phyloP scores from a whole-genome alignment of 139 green algal species.

The Haematococcus sp. region DNA sequence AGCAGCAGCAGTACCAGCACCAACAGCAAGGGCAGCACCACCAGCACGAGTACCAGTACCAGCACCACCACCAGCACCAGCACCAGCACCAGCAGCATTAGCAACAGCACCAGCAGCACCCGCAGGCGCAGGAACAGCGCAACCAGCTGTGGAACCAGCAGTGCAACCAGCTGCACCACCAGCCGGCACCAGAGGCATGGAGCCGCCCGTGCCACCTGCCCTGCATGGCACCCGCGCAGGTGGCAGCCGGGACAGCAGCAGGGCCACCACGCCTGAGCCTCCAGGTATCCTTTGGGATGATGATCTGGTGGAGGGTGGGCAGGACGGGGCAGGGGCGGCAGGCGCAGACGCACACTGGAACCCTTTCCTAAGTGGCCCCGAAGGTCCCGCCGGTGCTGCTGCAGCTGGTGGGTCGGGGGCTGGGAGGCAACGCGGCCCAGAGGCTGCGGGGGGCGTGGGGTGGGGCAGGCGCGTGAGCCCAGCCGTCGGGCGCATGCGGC shows the following conservation, averaged over 20 bases:
- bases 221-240: no score
- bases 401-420: neutral
- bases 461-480: neutral
- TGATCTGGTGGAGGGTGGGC: no score
- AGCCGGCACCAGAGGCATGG: neutral
- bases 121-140: no score
- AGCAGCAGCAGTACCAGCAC: no score
- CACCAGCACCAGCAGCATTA: neutral
- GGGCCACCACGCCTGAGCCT: no score
- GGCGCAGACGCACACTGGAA: no score
- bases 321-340: no score
- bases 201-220: neutral
- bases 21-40: neutral
- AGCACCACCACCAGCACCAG: neutral
- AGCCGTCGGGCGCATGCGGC: conserved; percentile 2
- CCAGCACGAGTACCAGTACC: neutral
- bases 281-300: no score
- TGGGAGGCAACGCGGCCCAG: no score
- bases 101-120: no score
- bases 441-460: neutral
- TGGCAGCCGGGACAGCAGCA: no score
- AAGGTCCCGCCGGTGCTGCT: neutral
- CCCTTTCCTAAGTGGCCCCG: neutral
- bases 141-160: neutral
- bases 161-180: neutral